Conservation (phyloP, 805 yeast genomes). For the Saccharomyces cerevisiae region DNA sequence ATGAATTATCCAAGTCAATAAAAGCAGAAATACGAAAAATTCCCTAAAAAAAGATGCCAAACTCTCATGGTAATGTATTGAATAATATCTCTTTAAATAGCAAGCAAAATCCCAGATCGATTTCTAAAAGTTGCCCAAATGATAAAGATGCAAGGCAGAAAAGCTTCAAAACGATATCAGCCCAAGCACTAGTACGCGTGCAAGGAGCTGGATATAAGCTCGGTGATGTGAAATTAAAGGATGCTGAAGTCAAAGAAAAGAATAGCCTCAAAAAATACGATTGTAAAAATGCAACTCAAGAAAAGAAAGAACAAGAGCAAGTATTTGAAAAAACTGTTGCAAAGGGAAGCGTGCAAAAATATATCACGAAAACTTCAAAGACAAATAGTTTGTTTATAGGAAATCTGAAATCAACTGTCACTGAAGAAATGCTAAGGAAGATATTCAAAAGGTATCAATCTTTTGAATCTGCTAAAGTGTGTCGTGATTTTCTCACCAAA, state of each 20-base stretch:
- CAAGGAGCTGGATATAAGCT: background rate
- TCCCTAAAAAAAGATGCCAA: background rate
- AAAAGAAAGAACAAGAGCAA: background rate
- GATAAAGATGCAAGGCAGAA: background rate
- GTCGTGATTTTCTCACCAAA: conserved; percentile 44
- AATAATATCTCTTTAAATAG: background rate
- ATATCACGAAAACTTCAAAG: background rate
- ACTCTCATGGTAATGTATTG: background rate
- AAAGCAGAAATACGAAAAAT: background rate
- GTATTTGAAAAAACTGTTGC: background rate
- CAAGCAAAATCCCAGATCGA: background rate
- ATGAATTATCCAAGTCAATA: background rate
- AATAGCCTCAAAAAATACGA: background rate
- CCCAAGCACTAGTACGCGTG: background rate
- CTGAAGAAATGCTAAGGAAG: conserved; percentile 41
- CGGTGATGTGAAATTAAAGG: background rate
- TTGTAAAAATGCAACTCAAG: background rate
- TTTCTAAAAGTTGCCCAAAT: background rate
- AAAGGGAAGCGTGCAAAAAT: background rate
- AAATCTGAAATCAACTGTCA: conserved; percentile 43
- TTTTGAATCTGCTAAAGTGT: conserved; percentile 51
- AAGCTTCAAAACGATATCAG: background rate
- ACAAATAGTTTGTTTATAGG: conserved; percentile 30
- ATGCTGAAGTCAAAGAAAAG: background rate
- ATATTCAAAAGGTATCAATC: conserved; percentile 39